These are phyloP conservation scores for Cladosporium sp. DNA, from an alignment of 2,329 filamentous ascomycete species.

Conservation along the genomic window DNA sequence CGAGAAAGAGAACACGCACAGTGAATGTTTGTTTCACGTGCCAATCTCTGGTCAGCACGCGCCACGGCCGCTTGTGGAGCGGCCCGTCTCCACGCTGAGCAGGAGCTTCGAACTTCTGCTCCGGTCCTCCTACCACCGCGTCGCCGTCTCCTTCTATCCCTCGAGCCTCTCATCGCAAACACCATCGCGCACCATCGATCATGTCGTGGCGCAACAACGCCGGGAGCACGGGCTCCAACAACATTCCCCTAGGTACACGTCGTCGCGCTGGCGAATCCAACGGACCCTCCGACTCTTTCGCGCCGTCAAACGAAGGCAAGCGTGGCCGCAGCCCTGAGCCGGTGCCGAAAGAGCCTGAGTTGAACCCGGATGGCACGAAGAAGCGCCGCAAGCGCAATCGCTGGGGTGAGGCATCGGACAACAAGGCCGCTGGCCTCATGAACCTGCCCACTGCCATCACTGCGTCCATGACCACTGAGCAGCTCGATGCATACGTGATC, in stretches of 20 bases:
- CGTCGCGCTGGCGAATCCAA: conserved; percentile 68
- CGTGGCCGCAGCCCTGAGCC: conserved; percentile 80
- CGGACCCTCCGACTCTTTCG: conserved; percentile 34
- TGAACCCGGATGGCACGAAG: conserved; percentile 66
- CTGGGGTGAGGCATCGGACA: conserved; percentile 96
- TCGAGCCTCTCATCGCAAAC: background rate
- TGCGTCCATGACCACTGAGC: conserved; percentile 96
- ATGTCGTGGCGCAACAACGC: conserved; percentile 64
- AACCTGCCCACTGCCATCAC: conserved; percentile 93
- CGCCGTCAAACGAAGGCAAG: conserved; percentile 54
- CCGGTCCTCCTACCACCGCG: too few relatives aligned
- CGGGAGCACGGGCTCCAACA: conserved; percentile 96
- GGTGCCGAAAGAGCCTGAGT: conserved; percentile 26
- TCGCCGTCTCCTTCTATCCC: background rate
- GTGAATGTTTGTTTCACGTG: background rate
- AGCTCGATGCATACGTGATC: conserved; percentile 93
- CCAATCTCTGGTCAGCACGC: background rate
- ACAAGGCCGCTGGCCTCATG: conserved; percentile 98
- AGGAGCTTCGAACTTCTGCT: background rate
- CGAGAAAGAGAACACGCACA: too few relatives aligned
- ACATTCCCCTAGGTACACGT: conserved; percentile 84
- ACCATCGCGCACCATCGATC: conserved; percentile 13
- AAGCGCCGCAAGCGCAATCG: conserved; percentile 97
- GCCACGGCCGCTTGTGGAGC: too few relatives aligned
- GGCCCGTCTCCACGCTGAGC: background rate